phyloP scores from a whole-genome alignment of 2,329 filamentous ascomycete genomes.

The Emericellopsis cladophorae region DNA sequence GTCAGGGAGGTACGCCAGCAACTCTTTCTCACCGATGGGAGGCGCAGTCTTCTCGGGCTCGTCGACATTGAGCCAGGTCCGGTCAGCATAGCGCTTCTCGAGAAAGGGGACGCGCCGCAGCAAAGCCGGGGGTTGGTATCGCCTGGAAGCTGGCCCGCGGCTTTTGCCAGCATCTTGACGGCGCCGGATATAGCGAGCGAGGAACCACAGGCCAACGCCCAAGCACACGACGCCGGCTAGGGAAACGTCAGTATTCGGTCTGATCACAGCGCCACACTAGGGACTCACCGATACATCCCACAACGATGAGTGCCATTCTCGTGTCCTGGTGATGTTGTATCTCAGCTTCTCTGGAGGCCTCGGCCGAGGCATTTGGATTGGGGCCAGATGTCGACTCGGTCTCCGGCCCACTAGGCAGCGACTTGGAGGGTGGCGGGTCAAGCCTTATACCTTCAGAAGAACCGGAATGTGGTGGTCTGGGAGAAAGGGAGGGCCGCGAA shows the following conservation, averaged over 20 bases:
- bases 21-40: background rate
- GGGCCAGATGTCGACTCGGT: background rate
- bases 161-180: constrained; percentile 1
- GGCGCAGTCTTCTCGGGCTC: constrained; percentile 5
- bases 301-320: constrained; percentile 1
- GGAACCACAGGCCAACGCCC: constrained; percentile 15
- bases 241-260: background rate
- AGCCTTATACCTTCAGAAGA: background rate
- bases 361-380: background rate
- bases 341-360: background rate
- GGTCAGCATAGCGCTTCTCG: constrained; percentile 16
- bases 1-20: background rate
- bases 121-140: too few relatives aligned
- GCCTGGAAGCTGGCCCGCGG: too few relatives aligned
- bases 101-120: constrained; percentile 24
- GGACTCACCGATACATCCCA: constrained; percentile 1
- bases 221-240: constrained; percentile 1
- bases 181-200: constrained; percentile 19
- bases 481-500: background rate
- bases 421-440: background rate
- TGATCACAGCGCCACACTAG: background rate
- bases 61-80: constrained; percentile 19
- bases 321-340: background rate
- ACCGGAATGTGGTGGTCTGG: background rate
- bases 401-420: too few relatives aligned